Percentiles rank a stretch among this genome's conserved stretches.
These are phyloP conservation scores for Rhizophora apiculata DNA, from an alignment of 345 rosid genomes.

Conservation along the genomic window DNA sequence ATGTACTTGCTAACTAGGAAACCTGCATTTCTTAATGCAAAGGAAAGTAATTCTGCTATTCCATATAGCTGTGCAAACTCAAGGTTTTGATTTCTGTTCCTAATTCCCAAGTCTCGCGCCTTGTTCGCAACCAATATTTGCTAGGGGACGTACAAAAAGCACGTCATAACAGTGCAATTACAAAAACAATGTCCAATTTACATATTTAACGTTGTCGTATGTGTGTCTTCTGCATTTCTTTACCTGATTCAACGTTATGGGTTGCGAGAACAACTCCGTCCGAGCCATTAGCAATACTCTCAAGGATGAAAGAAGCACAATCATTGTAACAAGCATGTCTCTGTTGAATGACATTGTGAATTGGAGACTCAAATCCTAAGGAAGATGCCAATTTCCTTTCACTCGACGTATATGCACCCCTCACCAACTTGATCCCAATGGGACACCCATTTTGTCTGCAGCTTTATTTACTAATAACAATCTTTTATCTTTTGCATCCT, in stretches of 20 bases:
- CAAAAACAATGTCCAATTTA: background rate
- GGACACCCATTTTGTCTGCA: constrained; percentile 54
- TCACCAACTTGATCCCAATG: constrained; percentile 73
- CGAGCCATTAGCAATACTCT: constrained; percentile 45
- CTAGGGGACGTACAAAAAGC: constrained; percentile 19
- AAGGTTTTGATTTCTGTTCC: constrained; percentile 42
- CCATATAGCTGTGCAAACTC: constrained; percentile 90
- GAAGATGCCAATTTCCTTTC: constrained; percentile 56
- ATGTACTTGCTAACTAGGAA: constrained; percentile 82
- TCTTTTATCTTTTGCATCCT: constrained; percentile 65
- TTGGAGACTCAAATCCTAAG: constrained; percentile 64
- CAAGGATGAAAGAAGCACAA: constrained; percentile 69
- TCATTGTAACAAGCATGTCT: constrained; percentile 75
- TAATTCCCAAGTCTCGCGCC: constrained; percentile 61
- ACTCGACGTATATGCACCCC: constrained; percentile 85
- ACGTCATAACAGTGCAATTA: too few species aligned
- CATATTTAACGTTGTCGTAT: background rate
- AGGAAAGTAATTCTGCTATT: constrained; percentile 76
- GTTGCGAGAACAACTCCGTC: constrained; percentile 75
- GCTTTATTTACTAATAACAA: constrained; percentile 42
- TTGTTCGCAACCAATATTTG: constrained; percentile 52
- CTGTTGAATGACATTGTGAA: constrained; percentile 61
- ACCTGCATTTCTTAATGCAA: constrained; percentile 70
- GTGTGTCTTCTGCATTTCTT: too few species aligned
- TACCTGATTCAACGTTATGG: constrained; percentile 81